Evolutionary conservation across 176 grass and related monocot species (phyloP), one percentile per base, ranked within the genome.

Genomic region (Phragmites australis): DNA sequence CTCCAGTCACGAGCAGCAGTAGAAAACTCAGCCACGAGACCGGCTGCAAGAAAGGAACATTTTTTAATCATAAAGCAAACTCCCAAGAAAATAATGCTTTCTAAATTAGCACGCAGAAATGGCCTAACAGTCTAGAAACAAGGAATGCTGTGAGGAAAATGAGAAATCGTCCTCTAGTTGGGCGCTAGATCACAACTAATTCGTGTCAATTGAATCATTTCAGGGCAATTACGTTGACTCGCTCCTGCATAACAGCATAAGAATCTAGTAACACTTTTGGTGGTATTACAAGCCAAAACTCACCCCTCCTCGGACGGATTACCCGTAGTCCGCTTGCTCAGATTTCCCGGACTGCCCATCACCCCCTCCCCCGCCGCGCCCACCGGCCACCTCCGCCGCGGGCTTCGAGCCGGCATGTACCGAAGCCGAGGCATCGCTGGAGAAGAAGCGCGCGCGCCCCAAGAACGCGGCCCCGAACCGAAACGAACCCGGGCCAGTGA

Each of bases 1-100:
- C 96, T 47, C 96, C 96, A 52, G 96, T 99, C 44, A 89, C 26
- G 15, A 95, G 76, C 52, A 99, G 90, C 67, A 99, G 90, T 50
- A 90, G 30, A 85, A 95, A 91, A 51, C 90, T 95, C 49, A 99
- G 41, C 96, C 92, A 99, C 3, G 92, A 91, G 21, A 99, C 86
- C 9, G 84, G 92, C 92, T 95, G 86, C 73, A 89, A 67, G 27
- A 13, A 79, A 85, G 72, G 16, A 84, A 57, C 41, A 68, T 56
- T 2, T 23, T 23, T 7, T 1, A 3, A 30, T 72, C 0, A 19
- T 50, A 18, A 50, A 72, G 8, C 27, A 8, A 49, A 11, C 34
- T 31, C 0, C 44, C 19, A 18, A 80, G 25, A 80, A 44, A 27
- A 80, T 23, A 52, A 11, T 50, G 60, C 29, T 17, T 45, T 55